Evolutionary conservation across 768 basidiomycete species (phyloP).

Genomic region (Sistotremastrum suecicum): DNA sequence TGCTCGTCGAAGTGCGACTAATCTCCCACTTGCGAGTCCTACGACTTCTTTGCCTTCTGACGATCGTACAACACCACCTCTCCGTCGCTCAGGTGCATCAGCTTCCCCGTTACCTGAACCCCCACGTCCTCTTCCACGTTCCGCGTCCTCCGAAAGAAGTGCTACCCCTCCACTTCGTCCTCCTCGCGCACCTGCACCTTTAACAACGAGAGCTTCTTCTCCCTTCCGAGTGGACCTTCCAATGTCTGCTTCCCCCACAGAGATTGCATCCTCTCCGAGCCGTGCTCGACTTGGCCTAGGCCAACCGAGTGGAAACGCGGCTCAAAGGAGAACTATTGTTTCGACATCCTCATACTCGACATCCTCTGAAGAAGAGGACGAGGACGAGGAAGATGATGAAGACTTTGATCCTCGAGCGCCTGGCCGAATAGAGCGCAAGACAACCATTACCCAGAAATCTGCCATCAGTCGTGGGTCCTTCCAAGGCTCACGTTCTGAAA

Average conservation of each 20-base stretch:
- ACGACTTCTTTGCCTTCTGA: conserved; percentile 23
- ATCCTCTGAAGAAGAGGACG: conserved; percentile 1
- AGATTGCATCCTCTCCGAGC: conserved; percentile 2
- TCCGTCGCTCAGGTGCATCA: too few species aligned
- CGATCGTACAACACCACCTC: too few species aligned
- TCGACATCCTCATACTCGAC: background rate
- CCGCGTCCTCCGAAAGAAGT: conserved; percentile 5
- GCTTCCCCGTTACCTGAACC: background rate
- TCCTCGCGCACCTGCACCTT: background rate
- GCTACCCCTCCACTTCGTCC: conserved; percentile 2
- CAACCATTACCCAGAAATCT: background rate
- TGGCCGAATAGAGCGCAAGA: background rate
- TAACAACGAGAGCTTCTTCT: too few species aligned
- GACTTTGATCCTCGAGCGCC: background rate
- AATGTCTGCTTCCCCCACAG: conserved; percentile 4
- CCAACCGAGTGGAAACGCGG: conserved; percentile 1
- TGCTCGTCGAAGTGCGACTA: conserved; percentile 45
- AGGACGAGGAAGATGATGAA: conserved; percentile 1
- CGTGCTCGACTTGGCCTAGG: conserved; percentile 1
- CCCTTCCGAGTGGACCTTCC: too few species aligned
- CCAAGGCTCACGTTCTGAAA: too few species aligned
- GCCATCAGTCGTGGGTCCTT: too few species aligned
- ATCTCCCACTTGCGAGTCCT: conserved; percentile 38
- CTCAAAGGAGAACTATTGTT: background rate
- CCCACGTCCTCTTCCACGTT: conserved; percentile 8